Evolutionary conservation across 441 rosid species (phyloP).

Genomic region (Eruca vesicaria): DNA sequence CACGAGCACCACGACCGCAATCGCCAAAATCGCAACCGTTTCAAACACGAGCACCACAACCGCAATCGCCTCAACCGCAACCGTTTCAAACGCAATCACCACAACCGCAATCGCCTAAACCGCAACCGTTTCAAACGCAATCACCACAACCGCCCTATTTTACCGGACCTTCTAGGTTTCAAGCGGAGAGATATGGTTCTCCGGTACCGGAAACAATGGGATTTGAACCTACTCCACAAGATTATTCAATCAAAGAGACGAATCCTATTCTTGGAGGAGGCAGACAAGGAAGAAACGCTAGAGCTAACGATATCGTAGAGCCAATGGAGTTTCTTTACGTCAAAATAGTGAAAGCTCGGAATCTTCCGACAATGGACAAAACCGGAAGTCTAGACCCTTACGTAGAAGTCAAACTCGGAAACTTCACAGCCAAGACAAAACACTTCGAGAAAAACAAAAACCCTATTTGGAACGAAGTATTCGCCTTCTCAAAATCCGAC

Average conservation of each 20-base stretch:
- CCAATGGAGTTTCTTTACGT: slow-evolving; percentile 81
- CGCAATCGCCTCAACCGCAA: background rate
- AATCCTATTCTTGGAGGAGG: slow-evolving; percentile 90
- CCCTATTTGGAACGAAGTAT: slow-evolving; percentile 92
- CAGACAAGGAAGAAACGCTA: slow-evolving; percentile 47
- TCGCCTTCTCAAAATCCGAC: slow-evolving; percentile 76
- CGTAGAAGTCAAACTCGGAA: slow-evolving; percentile 82
- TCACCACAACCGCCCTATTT: background rate
- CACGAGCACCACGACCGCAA: slow-evolving; percentile 19
- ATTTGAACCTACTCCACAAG: slow-evolving; percentile 56
- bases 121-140: background rate
- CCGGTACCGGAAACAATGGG: slow-evolving; percentile 29
- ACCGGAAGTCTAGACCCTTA: slow-evolving; percentile 92
- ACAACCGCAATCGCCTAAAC: background rate
- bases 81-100: background rate
- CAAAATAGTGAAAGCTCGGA: slow-evolving; percentile 80
- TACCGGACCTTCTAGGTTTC: slow-evolving; percentile 15
- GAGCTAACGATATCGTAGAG: slow-evolving; percentile 86
- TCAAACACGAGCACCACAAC: background rate
- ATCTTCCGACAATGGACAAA: slow-evolving; percentile 70
- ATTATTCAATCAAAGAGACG: slow-evolving; percentile 77
- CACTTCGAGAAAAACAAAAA: slow-evolving; percentile 68
- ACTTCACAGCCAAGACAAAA: slow-evolving; percentile 74
- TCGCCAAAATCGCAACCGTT: no score
- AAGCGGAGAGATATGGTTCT: no score